Base-by-base conservation (phyloP, 495 filamentous ascomycete genomes). In the Annulohypoxylon stygium region DNA sequence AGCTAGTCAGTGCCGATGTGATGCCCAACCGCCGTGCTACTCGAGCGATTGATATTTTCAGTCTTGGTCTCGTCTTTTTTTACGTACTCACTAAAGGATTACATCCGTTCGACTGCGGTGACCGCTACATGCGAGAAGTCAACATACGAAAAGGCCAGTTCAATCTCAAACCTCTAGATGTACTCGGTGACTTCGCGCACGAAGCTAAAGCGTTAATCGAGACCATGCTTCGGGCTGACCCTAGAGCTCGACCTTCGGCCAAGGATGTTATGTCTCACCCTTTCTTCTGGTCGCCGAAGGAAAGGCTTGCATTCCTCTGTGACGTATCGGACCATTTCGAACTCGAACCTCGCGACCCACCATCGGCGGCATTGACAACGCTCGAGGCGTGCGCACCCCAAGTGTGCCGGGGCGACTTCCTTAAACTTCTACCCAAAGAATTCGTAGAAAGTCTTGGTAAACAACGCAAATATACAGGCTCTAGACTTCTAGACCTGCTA, bases 301-400 rank as follows among this genome's bases (percentile, higher is more conserved):
- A 97, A 73, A 90, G 94, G 14, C 90, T 98, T 25, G 88, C 87
- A 33, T 99, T 98, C 82, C 88, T 99, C 16, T 95, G 94, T 75
- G 93, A 97, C 64, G 92, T 96, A 30, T 97, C 93, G 0, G 96
- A 99, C 75, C 93, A 96, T 76, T 98, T 97, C 75, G 96, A 99
- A 77, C 91, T 93, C 63, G 95, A 98, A 78, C 88, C 90, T 3
- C 89, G 92, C 36, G 93, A 97, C 45, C 91, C 93, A 2, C 91
- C 90, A 2, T 95, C 93, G 0, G 79, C 82, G 6, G 83, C 88
- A 3, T 88, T 98, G 4, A 84, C 91, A 2, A 85, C 90, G 45
- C 85, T 90, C 2, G 84, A 88, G 20, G 16, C 58, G 4, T 74
- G 72, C 23, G 83, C 82, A 0, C 71, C 75, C 0, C 73, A 75